Percentiles rank a stretch among this genome's conserved stretches.
Evolutionary conservation across 1,139 yeast genomes (phyloP).

Genomic region (Zygosaccharomyces sapae): DNA sequence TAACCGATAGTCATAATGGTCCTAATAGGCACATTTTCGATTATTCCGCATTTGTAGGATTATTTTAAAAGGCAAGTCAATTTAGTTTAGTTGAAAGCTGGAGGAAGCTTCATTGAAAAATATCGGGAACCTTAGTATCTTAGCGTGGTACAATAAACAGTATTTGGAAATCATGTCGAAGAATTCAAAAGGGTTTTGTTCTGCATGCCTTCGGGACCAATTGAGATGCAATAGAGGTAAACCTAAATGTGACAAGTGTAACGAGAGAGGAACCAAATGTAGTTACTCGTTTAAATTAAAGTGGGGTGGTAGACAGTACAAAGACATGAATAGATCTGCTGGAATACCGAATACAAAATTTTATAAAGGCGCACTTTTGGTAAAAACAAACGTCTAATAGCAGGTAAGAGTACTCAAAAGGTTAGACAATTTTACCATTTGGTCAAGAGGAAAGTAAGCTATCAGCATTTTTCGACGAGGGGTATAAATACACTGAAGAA

Average conservation of each 20-base stretch:
- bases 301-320: slow-evolving; percentile 75
- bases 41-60: too few relatives aligned
- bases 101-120: too few relatives aligned
- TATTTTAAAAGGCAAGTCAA: too few relatives aligned
- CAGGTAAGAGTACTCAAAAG: not conserved
- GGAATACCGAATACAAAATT: slow-evolving; percentile 3
- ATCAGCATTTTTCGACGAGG: not conserved
- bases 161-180: not conserved
- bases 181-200: slow-evolving; percentile 41
- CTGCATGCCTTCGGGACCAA: slow-evolving; percentile 61
- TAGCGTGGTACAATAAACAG: too few relatives aligned
- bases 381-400: slow-evolving; percentile 1
- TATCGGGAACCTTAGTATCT: too few relatives aligned
- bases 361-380: slow-evolving; percentile 4
- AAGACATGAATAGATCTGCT: slow-evolving; percentile 3
- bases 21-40: too few relatives aligned
- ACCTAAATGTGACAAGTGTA: slow-evolving; percentile 62
- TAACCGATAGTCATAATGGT: too few relatives aligned
- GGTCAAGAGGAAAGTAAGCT: not conserved
- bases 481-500: not conserved
- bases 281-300: slow-evolving; percentile 63
- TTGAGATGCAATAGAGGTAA: slow-evolving; percentile 69
- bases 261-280: slow-evolving; percentile 46
- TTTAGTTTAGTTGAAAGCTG: too few relatives aligned
- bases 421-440: slow-evolving; percentile 1